Percentiles rank a stretch among this genome's conserved stretches.
These are phyloP conservation scores for Panellus pusillus DNA, from an alignment of 768 basidiomycete genomes.

Conservation along the genomic window DNA sequence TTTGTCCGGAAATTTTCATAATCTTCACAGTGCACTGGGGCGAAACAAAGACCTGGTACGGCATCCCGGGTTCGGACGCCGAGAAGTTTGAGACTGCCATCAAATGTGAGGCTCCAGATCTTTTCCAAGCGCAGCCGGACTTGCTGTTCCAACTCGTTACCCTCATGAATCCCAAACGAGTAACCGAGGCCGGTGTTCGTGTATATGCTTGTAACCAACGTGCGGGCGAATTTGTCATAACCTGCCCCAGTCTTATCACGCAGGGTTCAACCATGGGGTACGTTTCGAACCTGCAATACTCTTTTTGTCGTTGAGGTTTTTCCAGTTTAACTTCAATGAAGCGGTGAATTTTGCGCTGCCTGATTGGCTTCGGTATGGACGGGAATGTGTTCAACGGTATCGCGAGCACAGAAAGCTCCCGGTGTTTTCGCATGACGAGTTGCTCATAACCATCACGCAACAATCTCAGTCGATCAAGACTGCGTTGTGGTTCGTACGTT, in stretches of 20 bases:
- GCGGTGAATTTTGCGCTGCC: constrained; percentile 98
- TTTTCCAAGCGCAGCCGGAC: constrained; percentile 97
- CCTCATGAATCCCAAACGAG: constrained; percentile 90
- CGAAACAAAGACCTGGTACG: constrained; percentile 99
- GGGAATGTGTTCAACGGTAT: constrained; percentile 88
- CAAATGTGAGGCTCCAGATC: constrained; percentile 91
- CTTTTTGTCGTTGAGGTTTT: constrained; percentile 25
- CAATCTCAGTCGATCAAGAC: constrained; percentile 92
- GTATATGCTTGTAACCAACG: constrained; percentile 96
- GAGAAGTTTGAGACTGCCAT: constrained; percentile 97
- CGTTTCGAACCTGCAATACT: constrained; percentile 31
- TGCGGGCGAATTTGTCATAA: constrained; percentile 96
- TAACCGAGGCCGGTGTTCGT: constrained; percentile 85
- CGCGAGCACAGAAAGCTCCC: constrained; percentile 89
- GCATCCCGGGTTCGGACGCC: constrained; percentile 92
- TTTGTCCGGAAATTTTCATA: constrained; percentile 22
- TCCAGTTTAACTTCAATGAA: constrained; percentile 95
- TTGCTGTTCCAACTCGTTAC: constrained; percentile 97
- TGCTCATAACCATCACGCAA: constrained; percentile 96
- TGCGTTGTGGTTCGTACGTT: constrained; percentile 75
- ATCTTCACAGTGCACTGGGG: constrained; percentile 88
- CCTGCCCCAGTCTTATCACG: constrained; percentile 96
- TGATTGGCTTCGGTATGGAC: constrained; percentile 88
- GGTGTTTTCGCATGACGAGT: constrained; percentile 97
- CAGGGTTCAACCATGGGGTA: constrained; percentile 98